phyloP scores from a whole-genome alignment of 1,139 yeast genomes.

The Magnusiomyces sp. region DNA sequence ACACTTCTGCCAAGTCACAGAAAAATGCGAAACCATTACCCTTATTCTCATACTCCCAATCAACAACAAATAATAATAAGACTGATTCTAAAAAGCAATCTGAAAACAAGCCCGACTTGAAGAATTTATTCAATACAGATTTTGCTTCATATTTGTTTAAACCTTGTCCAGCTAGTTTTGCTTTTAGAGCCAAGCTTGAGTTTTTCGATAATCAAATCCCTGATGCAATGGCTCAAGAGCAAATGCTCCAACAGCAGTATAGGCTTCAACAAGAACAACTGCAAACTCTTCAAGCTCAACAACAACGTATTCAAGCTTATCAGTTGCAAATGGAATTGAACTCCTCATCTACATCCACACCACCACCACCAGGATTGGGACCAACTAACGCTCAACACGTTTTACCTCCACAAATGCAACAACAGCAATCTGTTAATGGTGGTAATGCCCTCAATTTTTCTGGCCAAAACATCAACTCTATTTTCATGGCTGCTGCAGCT shows the following conservation, averaged over 20 bases:
- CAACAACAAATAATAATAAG: not conserved
- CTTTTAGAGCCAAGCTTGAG: constrained; percentile 1
- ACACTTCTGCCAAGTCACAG: not conserved
- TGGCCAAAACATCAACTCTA: not conserved
- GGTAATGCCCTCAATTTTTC: not conserved
- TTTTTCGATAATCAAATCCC: not conserved
- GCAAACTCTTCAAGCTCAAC: constrained; percentile 1
- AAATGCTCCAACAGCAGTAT: not conserved
- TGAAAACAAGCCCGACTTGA: not conserved
- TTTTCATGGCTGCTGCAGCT: not conserved
- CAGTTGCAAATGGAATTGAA: constrained; percentile 1
- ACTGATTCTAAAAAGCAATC: not conserved
- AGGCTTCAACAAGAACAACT: not conserved
- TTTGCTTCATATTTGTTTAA: not conserved
- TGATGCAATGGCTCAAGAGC: not conserved
- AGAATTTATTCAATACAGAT: not conserved
- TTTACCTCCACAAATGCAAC: not conserved
- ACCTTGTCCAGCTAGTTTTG: not conserved
- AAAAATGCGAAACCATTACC: not conserved
- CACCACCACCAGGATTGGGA: constrained; percentile 5
- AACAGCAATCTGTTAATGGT: not conserved
- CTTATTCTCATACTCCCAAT: not conserved
- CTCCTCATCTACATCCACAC: not conserved
- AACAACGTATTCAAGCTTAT: not conserved
- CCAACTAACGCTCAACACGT: not conserved